Evolutionary conservation across 2,329 filamentous ascomycete species (phyloP), one percentile per base, ranked within the genome.

Genomic region (Scopulariopsis brevicaulis): DNA sequence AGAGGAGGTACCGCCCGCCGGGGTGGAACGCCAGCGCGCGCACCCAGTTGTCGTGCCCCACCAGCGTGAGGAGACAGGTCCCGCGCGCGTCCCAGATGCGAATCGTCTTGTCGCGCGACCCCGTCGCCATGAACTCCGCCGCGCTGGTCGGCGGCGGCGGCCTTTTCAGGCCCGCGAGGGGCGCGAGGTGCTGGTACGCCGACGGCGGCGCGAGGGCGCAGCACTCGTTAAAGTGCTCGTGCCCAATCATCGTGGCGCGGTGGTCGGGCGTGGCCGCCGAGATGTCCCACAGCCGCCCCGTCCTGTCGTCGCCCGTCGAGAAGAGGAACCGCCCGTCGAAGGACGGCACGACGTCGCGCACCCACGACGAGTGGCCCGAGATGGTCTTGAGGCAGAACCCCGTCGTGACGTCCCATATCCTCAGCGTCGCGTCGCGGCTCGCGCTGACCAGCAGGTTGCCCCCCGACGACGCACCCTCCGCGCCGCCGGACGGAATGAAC

Each of bases 31-130:
- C 84, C 6, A 96, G 72, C 0, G 82, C 87, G 35, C 90, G 84
- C 10, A 97, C 84, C 93, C 93, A 97, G 69, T 96, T 96, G 69
- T 96, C 92, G 68, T 96, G 93, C 1, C 93, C 93, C 1, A 84
- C 74, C 1, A 97, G 77, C 0, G 88, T 94, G 69, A 90, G 93
- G 68, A 96, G 84, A 62, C 90, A 83, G 12, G 86, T 90, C 35
- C 93, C 93, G 57, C 90, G 82, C 12, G 86, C 81, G 68, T 96
- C 90, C 90, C 92, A 96, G 7, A 97, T 74, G 65, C 86, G 86
- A 67, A 97, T 96, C 0, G 86, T 87, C 75, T 96, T 96, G 71
- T 96, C 93, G 69, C 93, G 79, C 10, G 87, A 88, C 11, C 90
- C 93, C 0, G 92, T 96, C 0, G 92, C 93, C 68, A 96, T 81